Percentiles rank a stretch among this genome's conserved stretches.
These are phyloP conservation scores for Pisolithus albus DNA, from an alignment of 768 basidiomycete genomes.

Conservation along the genomic window DNA sequence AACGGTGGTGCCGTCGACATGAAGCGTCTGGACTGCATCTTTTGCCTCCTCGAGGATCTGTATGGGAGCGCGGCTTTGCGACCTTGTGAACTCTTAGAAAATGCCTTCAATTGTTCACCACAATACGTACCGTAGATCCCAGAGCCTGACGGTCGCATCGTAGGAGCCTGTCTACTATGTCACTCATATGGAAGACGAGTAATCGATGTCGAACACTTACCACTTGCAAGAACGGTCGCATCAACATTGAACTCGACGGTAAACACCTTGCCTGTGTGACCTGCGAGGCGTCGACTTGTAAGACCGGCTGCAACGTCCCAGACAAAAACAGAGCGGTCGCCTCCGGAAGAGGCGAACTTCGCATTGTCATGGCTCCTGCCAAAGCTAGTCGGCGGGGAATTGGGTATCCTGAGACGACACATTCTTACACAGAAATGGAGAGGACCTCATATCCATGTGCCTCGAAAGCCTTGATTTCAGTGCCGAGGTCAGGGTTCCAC, in stretches of 20 bases:
- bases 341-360: conserved; percentile 89
- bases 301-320: conserved; percentile 93
- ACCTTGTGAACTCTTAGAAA: conserved; percentile 32
- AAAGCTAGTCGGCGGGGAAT: neutral
- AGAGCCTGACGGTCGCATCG: conserved; percentile 84
- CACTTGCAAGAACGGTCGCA: conserved; percentile 81
- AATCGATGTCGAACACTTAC: conserved; percentile 34
- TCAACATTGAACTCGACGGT: conserved; percentile 87
- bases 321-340: conserved; percentile 86
- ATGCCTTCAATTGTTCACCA: no score
- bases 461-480: conserved; percentile 85
- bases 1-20: conserved; percentile 60
- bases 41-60: conserved; percentile 85
- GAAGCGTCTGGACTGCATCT: conserved; percentile 78
- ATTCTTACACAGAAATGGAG: conserved; percentile 75
- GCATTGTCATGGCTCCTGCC: conserved; percentile 86
- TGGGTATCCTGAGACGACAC: neutral
- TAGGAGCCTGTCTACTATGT: conserved; percentile 62
- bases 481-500: conserved; percentile 83
- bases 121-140: conserved; percentile 75
- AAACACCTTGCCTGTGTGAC: conserved; percentile 89
- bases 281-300: conserved; percentile 75
- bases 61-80: conserved; percentile 79
- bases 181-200: neutral
- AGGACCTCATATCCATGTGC: conserved; percentile 96